phyloP scores from a whole-genome alignment of 2,329 filamentous ascomycete species.

The Fusarium papillatum region DNA sequence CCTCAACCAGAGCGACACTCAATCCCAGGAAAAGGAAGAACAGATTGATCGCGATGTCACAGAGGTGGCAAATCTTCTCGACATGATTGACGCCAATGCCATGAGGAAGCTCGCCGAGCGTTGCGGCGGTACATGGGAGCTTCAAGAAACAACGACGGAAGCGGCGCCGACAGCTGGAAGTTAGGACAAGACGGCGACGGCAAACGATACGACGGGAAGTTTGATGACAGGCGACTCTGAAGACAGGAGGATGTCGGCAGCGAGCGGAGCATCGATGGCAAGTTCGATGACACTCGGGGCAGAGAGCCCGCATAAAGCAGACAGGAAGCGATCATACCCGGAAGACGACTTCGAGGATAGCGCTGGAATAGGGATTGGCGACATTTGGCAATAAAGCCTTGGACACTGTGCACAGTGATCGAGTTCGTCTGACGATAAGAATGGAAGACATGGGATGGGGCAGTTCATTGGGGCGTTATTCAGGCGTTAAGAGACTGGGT shows the following conservation, averaged over 20 bases:
- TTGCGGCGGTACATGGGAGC: constrained; percentile 54
- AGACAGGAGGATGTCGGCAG: background rate
- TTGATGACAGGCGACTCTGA: background rate
- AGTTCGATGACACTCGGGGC: background rate
- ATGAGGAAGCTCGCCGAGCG: constrained; percentile 52
- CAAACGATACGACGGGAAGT: background rate
- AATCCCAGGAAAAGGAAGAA: constrained; percentile 52
- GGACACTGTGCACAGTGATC: background rate
- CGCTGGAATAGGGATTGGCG: background rate
- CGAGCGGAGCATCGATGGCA: background rate
- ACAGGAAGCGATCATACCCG: background rate
- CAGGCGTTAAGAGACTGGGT: constrained; percentile 17
- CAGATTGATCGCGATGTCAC: constrained; percentile 53
- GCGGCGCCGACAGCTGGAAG: constrained; percentile 10
- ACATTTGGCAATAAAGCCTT: background rate
- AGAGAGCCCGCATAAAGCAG: background rate
- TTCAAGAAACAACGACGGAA: constrained; percentile 33
- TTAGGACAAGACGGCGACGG: constrained; percentile 6
- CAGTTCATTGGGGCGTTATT: background rate
- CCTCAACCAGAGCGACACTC: constrained; percentile 54
- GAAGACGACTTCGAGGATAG: background rate
- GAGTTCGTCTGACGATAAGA: background rate
- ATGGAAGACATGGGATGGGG: background rate
- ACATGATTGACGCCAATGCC: constrained; percentile 48
- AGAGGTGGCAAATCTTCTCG: constrained; percentile 51